These are phyloP conservation scores for Gypsophila paniculata DNA, from an alignment of 179 eudicot species.

Conservation along the genomic window DNA sequence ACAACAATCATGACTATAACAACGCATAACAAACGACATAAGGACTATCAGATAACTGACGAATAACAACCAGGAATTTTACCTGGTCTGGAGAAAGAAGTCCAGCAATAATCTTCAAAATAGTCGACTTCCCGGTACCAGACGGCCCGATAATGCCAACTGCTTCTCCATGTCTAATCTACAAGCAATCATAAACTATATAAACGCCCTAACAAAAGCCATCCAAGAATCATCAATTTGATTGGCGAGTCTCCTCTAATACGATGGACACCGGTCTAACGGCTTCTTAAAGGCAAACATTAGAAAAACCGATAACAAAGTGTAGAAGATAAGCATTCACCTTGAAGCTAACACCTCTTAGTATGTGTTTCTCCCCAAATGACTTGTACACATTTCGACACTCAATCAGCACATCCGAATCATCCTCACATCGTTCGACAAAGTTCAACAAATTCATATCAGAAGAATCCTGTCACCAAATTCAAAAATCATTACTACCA, in stretches of 20 bases:
- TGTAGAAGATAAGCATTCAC: constrained; percentile 30
- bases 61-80: background rate
- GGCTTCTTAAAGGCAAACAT: too few relatives aligned
- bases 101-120: constrained; percentile 84
- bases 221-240: background rate
- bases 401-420: constrained; percentile 87
- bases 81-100: constrained; percentile 95
- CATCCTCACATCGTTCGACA: constrained; percentile 44
- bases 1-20: constrained; percentile 8
- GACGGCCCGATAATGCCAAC: constrained; percentile 96
- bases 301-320: background rate
- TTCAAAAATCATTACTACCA: constrained; percentile 6
- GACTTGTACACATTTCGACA: constrained; percentile 75
- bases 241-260: background rate
- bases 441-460: constrained; percentile 33
- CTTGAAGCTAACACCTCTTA: constrained; percentile 93
- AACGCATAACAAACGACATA: background rate
- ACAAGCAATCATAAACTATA: constrained; percentile 16
- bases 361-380: constrained; percentile 84
- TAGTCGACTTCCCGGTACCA: constrained; percentile 92
- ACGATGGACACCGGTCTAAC: too few relatives aligned
- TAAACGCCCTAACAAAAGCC: background rate
- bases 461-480: constrained; percentile 41
- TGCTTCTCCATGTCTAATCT: constrained; percentile 96
- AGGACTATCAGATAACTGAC: background rate